A percentile compares a stretch with the other conserved stretches of the same genome.
Evolutionary conservation across 192 early-diverging fungal species (phyloP).

Genomic region (Linnemannia schmuckeri): DNA sequence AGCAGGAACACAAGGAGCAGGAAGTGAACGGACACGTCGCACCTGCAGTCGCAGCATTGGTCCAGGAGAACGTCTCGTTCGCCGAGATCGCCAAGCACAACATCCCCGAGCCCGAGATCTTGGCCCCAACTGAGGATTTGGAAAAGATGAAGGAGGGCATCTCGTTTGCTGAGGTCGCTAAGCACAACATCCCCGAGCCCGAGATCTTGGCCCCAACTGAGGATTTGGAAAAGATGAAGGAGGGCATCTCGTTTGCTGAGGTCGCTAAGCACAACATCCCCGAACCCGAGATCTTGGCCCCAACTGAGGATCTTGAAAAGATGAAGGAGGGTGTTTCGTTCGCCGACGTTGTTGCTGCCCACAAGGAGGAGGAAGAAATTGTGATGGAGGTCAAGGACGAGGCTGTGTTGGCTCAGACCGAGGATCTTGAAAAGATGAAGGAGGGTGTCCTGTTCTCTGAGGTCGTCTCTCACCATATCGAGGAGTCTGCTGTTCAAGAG

Average conservation of each 20-base stretch:
- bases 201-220: slow-evolving; percentile 26
- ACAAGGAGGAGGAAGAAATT: slow-evolving; percentile 13
- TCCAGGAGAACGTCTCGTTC: slow-evolving; percentile 29
- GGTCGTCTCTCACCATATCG: slow-evolving; percentile 17
- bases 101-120: slow-evolving; percentile 23
- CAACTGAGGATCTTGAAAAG: slow-evolving; percentile 43
- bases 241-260: slow-evolving; percentile 40
- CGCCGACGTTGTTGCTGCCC: slow-evolving; percentile 26
- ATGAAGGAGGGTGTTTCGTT: slow-evolving; percentile 50
- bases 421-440: slow-evolving; percentile 50
- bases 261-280: slow-evolving; percentile 19
- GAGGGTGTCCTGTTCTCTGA: slow-evolving; percentile 40
- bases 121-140: slow-evolving; percentile 31
- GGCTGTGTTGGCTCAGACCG: slow-evolving; percentile 23
- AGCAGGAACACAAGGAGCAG: slow-evolving; percentile 4
- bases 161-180: slow-evolving; percentile 29
- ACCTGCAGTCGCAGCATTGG: slow-evolving; percentile 7
- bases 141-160: slow-evolving; percentile 55
- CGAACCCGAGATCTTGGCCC: slow-evolving; percentile 24
- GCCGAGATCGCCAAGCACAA: slow-evolving; percentile 23
- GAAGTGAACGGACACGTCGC: slow-evolving; percentile 11
- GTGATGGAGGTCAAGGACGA: slow-evolving; percentile 11
- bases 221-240: slow-evolving; percentile 54
- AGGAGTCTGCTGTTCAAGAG: not conserved
- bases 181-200: slow-evolving; percentile 20